Evolutionary conservation across 768 basidiomycete species (phyloP).

Genomic region (Hypholoma sublateritium): DNA sequence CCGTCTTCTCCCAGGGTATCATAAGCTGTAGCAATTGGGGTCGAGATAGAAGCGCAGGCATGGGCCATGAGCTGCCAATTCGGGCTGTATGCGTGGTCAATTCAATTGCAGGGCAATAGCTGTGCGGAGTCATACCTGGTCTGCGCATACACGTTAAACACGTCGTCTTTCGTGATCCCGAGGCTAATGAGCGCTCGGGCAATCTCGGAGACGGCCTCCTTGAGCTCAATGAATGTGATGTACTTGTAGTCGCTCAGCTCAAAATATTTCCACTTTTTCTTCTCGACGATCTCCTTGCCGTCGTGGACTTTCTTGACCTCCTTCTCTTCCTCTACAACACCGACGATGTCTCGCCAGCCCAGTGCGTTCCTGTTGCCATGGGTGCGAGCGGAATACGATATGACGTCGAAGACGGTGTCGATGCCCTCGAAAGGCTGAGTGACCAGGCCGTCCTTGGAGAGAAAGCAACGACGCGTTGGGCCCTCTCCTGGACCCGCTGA

Average conservation of each 20-base stretch:
- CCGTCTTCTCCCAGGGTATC: constrained; percentile 92
- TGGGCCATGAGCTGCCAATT: constrained; percentile 91
- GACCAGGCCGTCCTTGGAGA: constrained; percentile 56
- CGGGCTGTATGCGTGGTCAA: constrained; percentile 38
- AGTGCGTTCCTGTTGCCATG: constrained; percentile 75
- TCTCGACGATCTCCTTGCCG: constrained; percentile 83
- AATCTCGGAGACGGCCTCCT: constrained; percentile 61
- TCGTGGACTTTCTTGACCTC: constrained; percentile 81
- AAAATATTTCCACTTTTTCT: constrained; percentile 96
- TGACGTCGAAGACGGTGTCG: constrained; percentile 77
- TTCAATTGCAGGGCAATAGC: background rate
- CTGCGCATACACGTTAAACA: constrained; percentile 89
- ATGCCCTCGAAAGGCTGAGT: constrained; percentile 72
- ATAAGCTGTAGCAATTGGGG: constrained; percentile 91
- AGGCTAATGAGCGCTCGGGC: constrained; percentile 73
- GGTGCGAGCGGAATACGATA: constrained; percentile 70
- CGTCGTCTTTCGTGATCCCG: constrained; percentile 63
- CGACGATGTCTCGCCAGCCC: constrained; percentile 76
- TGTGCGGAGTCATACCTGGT: constrained; percentile 58
- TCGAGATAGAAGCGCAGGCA: constrained; percentile 75
- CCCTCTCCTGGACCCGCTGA: constrained; percentile 47
- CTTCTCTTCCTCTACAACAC: constrained; percentile 82
- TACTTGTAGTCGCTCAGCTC: constrained; percentile 89
- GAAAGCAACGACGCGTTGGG: constrained; percentile 55
- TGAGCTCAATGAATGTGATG: constrained; percentile 69